Conservation (phyloP, 257 asterid genomes). For the Przewalskia tangutica region DNA sequence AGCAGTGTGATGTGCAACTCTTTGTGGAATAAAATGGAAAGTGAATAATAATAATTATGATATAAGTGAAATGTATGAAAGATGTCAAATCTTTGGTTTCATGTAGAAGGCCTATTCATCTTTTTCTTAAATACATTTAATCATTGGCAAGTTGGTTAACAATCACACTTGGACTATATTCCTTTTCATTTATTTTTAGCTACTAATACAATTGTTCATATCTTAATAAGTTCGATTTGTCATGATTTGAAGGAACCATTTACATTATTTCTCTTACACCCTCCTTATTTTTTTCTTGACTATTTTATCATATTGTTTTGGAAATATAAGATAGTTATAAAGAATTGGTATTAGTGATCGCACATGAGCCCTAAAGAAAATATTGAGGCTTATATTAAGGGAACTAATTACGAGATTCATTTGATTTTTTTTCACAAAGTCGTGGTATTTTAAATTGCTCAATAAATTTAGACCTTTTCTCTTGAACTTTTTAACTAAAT, state of each 20-base stretch:
- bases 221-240: neutral
- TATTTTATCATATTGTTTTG: neutral
- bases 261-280: neutral
- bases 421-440: neutral
- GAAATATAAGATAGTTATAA: neutral
- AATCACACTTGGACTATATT: conserved; percentile 3
- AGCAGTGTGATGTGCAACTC: neutral
- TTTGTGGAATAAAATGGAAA: neutral
- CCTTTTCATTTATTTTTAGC: neutral
- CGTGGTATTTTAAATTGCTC: neutral
- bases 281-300: neutral
- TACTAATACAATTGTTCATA: neutral
- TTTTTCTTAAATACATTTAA: neutral
- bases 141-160: conserved; percentile 2
- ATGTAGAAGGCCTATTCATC: neutral
- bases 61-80: neutral
- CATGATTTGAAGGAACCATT: neutral
- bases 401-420: neutral
- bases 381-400: neutral
- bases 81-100: neutral
- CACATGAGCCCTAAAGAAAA: neutral
- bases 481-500: neutral
- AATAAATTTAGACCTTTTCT: neutral
- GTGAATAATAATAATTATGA: neutral
- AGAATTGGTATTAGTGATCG: neutral